Base-by-base conservation (phyloP, 2,329 filamentous ascomycete species). In the Fusarium nelsonii region DNA sequence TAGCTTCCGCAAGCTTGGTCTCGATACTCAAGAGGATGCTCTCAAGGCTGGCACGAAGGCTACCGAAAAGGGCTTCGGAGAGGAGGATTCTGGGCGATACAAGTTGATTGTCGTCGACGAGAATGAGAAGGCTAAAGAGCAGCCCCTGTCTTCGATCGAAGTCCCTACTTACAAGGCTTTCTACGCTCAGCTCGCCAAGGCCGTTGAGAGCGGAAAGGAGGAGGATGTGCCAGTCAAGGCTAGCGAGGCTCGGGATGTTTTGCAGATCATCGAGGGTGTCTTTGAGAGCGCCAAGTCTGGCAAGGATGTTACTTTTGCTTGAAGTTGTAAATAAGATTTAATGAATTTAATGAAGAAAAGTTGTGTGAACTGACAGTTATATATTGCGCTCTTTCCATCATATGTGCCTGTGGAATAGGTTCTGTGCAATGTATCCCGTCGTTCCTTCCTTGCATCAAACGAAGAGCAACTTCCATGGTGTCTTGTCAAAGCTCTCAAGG, bases 1-100 rank as follows among this genome's bases (percentile, higher is more conserved):
- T 1, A 91, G 87, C 74, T 95, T 90, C 79, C 90, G 87, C 81
- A 95, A 94, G 84, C 80, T 82, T 39, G 83, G 85, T 55, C 83
- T 95, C 3, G 92, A 96, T 76, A 82, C 88, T 2, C 92, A 95
- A 78, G 92, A 96, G 80, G 87, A 90, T 58, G 91, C 93, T 77
- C 84, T 94, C 54, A 87, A 87, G 77, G 83, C 81, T 3, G 92
- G 92, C 10, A 78, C 87, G 70, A 85, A 83, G 76, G 88, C 89
- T 8, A 84, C 84, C 1, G 88, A 92, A 58, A 76, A 83, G 5
- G 85, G 81, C 5, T 94, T 92, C 74, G 92, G 90, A 3, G 77
- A 85, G 39, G 92, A 94, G 73, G 81, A 84, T 11, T 83, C 86
- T 39, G 83, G 84, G 69, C 85, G 87, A 55, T 89, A 90, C 67